Evolutionary conservation across 75 land plant genomes (phyloP).

Genomic region (Pinus tabuliformis): DNA sequence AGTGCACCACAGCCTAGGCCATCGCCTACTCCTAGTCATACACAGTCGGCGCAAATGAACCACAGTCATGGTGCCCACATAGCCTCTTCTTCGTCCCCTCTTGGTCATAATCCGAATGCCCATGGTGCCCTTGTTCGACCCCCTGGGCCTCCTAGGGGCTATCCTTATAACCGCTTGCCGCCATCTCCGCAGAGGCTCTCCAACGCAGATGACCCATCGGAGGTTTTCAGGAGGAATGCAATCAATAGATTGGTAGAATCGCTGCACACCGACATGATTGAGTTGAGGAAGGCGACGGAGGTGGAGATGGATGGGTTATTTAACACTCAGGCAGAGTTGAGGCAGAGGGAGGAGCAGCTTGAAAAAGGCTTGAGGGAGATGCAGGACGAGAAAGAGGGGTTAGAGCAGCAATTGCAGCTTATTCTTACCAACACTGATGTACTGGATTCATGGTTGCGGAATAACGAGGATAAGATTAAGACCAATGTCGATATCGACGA

Average conservation of each 20-base stretch:
- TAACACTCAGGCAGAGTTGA: conserved; percentile 53
- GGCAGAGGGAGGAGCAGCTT: conserved; percentile 61
- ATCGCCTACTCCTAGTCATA: conserved; percentile 15
- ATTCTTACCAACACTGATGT: conserved; percentile 73
- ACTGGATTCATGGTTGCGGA: conserved; percentile 72
- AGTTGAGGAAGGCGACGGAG: conserved; percentile 56
- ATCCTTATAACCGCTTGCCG: conserved; percentile 8
- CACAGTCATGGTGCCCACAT: conserved; percentile 8
- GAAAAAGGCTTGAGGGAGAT: conserved; percentile 57
- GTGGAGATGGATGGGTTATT: conserved; percentile 83
- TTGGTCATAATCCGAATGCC: not conserved
- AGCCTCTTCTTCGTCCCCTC: conserved; percentile 3
- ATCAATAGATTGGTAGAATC: conserved; percentile 56
- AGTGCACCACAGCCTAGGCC: conserved; percentile 30
- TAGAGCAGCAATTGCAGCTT: conserved; percentile 90
- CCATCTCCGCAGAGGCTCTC: conserved; percentile 10
- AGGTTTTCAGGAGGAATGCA: conserved; percentile 67
- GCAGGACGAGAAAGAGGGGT: conserved; percentile 76
- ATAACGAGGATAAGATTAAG: conserved; percentile 32
- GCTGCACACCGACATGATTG: conserved; percentile 43
- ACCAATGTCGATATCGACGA: conserved; percentile 43
- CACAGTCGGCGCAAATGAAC: conserved; percentile 5
- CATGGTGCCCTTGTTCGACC: conserved; percentile 10
- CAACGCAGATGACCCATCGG: conserved; percentile 60
- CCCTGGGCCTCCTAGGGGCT: conserved; percentile 17